Percentiles rank a stretch among this genome's conserved stretches.
These are phyloP conservation scores for Nakataea oryzae DNA, from an alignment of 2,329 filamentous ascomycete species.

Conservation along the genomic window DNA sequence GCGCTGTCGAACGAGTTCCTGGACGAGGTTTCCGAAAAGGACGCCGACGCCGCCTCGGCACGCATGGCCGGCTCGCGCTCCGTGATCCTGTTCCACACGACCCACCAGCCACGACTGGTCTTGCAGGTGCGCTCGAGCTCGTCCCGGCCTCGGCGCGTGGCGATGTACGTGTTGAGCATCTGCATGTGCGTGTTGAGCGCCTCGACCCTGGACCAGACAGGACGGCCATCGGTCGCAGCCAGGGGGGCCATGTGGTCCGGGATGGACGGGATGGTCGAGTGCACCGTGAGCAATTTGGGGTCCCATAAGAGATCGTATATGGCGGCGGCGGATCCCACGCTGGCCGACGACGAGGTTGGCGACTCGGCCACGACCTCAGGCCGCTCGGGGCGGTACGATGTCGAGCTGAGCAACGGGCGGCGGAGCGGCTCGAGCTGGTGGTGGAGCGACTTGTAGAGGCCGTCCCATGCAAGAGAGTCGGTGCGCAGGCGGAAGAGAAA, in stretches of 20 bases:
- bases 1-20: background rate
- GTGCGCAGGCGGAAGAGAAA: constrained; percentile 60
- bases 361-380: constrained; percentile 21
- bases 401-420: constrained; percentile 45
- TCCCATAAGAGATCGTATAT: constrained; percentile 58
- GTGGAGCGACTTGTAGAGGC: constrained; percentile 49
- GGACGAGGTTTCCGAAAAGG: background rate
- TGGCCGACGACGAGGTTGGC: background rate
- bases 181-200: constrained; percentile 56
- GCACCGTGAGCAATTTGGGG: constrained; percentile 40
- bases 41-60: constrained; percentile 6
- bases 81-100: constrained; percentile 53
- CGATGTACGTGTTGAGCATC: constrained; percentile 44
- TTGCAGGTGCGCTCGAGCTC: constrained; percentile 54
- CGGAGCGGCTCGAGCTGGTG: constrained; percentile 49
- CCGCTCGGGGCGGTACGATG: constrained; percentile 42
- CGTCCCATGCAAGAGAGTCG: constrained; percentile 43
- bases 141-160: constrained; percentile 28
- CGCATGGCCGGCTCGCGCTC: constrained; percentile 19
- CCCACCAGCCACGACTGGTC: constrained; percentile 59
- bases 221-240: constrained; percentile 11
- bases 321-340: constrained; percentile 20
- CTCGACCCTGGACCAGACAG: constrained; percentile 47
- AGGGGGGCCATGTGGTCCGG: constrained; percentile 30
- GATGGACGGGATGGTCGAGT: constrained; percentile 58